These are phyloP conservation scores for Beta lomatogona DNA, from an alignment of 179 eudicot species.

Conservation along the genomic window DNA sequence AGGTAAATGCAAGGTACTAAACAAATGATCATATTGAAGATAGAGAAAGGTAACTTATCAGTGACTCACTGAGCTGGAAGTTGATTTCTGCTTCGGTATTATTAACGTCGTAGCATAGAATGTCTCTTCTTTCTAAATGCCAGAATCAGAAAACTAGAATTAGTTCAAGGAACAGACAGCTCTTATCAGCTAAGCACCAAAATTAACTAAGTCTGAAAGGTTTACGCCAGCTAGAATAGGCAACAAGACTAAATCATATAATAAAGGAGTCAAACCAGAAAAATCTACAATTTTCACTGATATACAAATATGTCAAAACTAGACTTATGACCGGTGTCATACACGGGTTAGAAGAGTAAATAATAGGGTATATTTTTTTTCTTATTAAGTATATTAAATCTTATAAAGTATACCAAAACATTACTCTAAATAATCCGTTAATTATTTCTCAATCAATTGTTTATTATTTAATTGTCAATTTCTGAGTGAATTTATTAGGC, in stretches of 20 bases:
- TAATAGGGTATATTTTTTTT: too few relatives aligned
- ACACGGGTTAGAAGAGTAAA: too few relatives aligned
- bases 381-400: too few relatives aligned
- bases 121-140: slow-evolving; percentile 51
- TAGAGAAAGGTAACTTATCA: slow-evolving; percentile 9
- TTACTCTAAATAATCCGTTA: too few relatives aligned
- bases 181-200: neutral
- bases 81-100: slow-evolving; percentile 75
- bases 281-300: too few relatives aligned
- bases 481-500: too few relatives aligned
- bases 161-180: slow-evolving; percentile 1
- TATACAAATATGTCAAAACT: too few relatives aligned
- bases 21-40: slow-evolving; percentile 10
- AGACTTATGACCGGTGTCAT: too few relatives aligned
- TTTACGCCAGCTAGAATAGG: neutral
- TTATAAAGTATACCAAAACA: too few relatives aligned
- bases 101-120: slow-evolving; percentile 66
- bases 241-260: neutral
- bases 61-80: slow-evolving; percentile 66
- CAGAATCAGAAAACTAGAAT: slow-evolving; percentile 17
- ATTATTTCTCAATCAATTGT: too few relatives aligned
- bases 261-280: too few relatives aligned
- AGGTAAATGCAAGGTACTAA: slow-evolving; percentile 18
- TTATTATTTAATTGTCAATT: too few relatives aligned
- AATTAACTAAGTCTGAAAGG: neutral